Evolutionary conservation across 768 basidiomycete species (phyloP), one percentile per base, ranked within the genome.

Genomic region (Termitomyces sp.): DNA sequence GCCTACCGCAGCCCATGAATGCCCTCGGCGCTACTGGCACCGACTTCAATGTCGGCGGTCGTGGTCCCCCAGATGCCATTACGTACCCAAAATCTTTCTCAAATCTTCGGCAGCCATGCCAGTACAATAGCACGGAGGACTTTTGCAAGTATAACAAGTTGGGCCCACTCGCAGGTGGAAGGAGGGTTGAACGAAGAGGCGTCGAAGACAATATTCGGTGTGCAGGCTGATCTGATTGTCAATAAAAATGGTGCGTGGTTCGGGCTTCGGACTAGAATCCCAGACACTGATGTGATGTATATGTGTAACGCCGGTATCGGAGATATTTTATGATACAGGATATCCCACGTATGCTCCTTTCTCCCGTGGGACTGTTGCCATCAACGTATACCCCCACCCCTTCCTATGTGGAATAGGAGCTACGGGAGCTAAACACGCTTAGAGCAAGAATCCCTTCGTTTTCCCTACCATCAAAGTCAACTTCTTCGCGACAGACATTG

Each of bases 401-500:
- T 30, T 5, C n/a, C 2, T 9, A 3, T 9, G 10, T 1, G 21
- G 3, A 21, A 27, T 10, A 49, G 27, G 28, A n/a, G 16, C 23
- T 5, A 4, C 30, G 23, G 12, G 14, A 10, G 4, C 4, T 25
- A 44, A 14, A 44, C 25, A 44, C 19, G 27, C 25, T 3, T 46
- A 82, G 77, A 77, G 73, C 40, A 72, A 69, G 3, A 65, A 81
- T 59, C 78, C 82, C 0, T 82, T 80, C 68, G 69, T 66, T 0
- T 68, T 76, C 56, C 83, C 83, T 3, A 55, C 68, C 8, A 73
- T 82, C 58, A 72, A 69, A 17, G 78, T 78, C 49, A 80, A 80
- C 63, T 84, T 78, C 66, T 83, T 82, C 69, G 67, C 67, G 57
- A 70, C 76, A n/a, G 72, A 74, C 37, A 72, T 76, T 48, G 83